Evolutionary conservation across 2,329 filamentous ascomycete genomes (phyloP), one percentile per base, ranked within the genome.

Genomic region (Fusarium annulatum): DNA sequence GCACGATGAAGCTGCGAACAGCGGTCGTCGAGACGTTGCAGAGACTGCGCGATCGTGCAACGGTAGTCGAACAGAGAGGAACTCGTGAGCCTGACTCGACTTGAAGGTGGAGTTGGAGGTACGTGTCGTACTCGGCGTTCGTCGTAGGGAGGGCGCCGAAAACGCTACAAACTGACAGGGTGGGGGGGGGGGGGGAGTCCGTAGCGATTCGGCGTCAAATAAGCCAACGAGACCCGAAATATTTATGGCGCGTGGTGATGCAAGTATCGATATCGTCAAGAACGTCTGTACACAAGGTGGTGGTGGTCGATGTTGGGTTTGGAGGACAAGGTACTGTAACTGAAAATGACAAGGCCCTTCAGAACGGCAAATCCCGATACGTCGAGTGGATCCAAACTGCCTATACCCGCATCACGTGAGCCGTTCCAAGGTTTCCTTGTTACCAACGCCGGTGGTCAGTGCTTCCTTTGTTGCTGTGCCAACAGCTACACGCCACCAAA

Each of bases 251-350:
- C 55, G 77, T 74, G 77, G 74, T 77, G 64, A 74, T 71, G 70
- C 72, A 75, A 71, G 71, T 78, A 75, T 74, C 62, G 67, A 78
- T 78, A 77, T 77, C 75, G 75, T 79, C 76, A 74, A 72, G 60
- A 62, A 69, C 56, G 58, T 73, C 64, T 61, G 73, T 77, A 74
- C 73, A 73, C 69, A 71, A 63, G 71, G 71, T 64, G 72, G 64
- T 73, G 77, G 75, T 74, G 77, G 74, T 74, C 63, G 71, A 61
- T 61, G 74, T 80, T 78, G 69, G 78, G 57, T 77, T 78, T 75
- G 71, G 70, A 79, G 74, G 76, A 78, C 75, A 80, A 79, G 79
- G 80, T 75, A 77, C 74, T 76, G 78, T 75, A 76, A 76, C 74
- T 77, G 78, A 79, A 80, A 80, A 80, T 73, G 79, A 75, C 76